phyloP scores from a whole-genome alignment of 2,329 filamentous ascomycete species.

The Ophiostoma populinum region DNA sequence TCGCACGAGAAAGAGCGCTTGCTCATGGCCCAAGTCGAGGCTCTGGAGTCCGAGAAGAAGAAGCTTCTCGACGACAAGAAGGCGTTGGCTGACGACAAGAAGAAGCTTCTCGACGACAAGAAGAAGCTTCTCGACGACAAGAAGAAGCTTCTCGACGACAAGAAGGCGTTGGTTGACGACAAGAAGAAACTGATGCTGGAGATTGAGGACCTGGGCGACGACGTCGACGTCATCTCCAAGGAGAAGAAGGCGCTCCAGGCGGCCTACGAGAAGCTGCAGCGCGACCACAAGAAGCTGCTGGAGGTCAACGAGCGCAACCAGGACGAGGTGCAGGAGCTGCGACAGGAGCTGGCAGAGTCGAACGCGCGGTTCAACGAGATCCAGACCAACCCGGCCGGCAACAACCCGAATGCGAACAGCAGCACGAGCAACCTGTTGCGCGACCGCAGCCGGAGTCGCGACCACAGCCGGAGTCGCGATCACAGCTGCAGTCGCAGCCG shows the following conservation, averaged over 20 bases:
- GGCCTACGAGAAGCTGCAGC: not conserved
- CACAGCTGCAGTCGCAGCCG: not conserved
- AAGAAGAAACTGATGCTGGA: not conserved
- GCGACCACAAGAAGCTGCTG: not conserved
- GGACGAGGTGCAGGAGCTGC: conserved; percentile 8
- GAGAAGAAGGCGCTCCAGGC: not conserved
- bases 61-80: too few relatives aligned
- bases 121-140: not conserved
- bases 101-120: not conserved
- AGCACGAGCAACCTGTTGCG: conserved; percentile 8
- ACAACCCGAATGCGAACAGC: conserved; percentile 9
- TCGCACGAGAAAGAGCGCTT: too few relatives aligned
- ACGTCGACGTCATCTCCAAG: not conserved
- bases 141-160: not conserved
- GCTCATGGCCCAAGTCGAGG: too few relatives aligned
- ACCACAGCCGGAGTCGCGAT: not conserved
- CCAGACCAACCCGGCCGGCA: conserved; percentile 10
- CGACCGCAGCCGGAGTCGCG: not conserved
- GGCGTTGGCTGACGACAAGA: too few relatives aligned
- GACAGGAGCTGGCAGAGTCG: conserved; percentile 11
- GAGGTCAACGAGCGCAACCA: not conserved
- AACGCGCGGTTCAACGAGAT: conserved; percentile 13
- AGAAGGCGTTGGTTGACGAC: not conserved
- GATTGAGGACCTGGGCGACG: not conserved
- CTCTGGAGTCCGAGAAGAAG: too few relatives aligned